Evolutionary conservation across 208 protist species (phyloP), one percentile per base, ranked within the genome.

Genomic region (Leishmania braziliensis): DNA sequence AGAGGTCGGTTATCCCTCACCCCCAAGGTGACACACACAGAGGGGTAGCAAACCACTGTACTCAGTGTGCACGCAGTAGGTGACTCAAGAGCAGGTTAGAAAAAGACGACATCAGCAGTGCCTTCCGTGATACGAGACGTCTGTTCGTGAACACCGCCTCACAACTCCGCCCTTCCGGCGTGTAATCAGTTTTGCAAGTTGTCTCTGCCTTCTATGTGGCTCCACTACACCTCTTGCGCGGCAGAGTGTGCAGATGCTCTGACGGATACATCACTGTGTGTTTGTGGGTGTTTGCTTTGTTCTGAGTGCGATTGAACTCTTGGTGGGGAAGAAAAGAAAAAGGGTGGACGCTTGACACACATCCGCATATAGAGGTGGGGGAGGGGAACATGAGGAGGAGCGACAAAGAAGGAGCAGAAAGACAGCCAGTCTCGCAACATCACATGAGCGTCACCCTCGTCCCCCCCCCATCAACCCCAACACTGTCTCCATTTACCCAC

Each of bases 51-150:
- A 33, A 16, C 26, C 26, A 12, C 68, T 50, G 23, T 20, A 53
- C 12, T 73, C 68, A 53, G 68, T 5, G 43, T 29, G 20, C 68
- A 36, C 18, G 43, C 29, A 5, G 6, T 50, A 16, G 46, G 68
- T 50, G 26, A 39, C 36, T 26, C 43, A 53, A 56, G 6, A 71
- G 23, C 9, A 78, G 80, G 46, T 66, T 65, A 58, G 53, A 78
- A 84, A 75, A 80, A 84, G 43, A 65, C 60, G 75, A 62, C 36
- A 46, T 33, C 51, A 50, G 36, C 4, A 68, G 16, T 18, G 75
- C 36, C 73, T 72, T 77, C 58, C 36, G 43, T 18, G 60, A 18
- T 23, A n/a, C 60, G 23, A 18, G n/a, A 66, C 60, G 29, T n/a
- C 29, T 66, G 60, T 66, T 66, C 60, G 23, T 8, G 10, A 36